Base-by-base conservation (phyloP, 441 rosid genomes). In the Lepidium campestre region DNA sequence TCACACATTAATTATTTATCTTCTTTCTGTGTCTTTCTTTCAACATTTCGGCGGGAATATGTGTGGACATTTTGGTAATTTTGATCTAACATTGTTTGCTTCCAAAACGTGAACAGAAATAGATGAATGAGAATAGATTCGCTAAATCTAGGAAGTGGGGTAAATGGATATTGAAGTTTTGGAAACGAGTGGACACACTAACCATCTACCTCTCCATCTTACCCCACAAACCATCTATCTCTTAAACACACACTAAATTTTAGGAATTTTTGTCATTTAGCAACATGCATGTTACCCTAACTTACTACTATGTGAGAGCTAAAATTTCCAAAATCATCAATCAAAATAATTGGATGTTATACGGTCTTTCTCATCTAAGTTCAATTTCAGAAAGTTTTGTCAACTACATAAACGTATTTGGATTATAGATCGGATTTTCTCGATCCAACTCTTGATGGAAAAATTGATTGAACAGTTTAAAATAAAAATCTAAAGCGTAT, bases 141-240 rank as follows among this genome's bases (percentile, higher is more conserved):
- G 11, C 62, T 14, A 62, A 17, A 70, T 70, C 62, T 35, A 27
- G 31, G 8, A 5, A 52, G 68, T 70, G 49, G 68, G 45, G 62
- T 53, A 23, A 44, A 25, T 18, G 63, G 62, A 70, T 70, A 70
- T 15, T 56, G 32, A 61, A 61, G 40, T 34, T 52, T 61, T 23
- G 35, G 56, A 62, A 62, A 53, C 56, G 55, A 53, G 15, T 70
- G 74, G 74, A 56, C 13, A 54, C 56, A 70, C 20, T 40, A 70
- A 25, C 56, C 40, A 44, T 49, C 67, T 11, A 50, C 37, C 46
- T 58, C 66, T 58, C 39, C 1, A 45, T 19, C 20, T 27, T 22
- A 29, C 27, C 66, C 36, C n/a, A 48, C 59, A 19, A 6, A 25
- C 7, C 59, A 6, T 31, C 3, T 23, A 6, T 31, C 3, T 23